Conservation (phyloP, 2,329 filamentous ascomycete genomes). For the Talaromyces sp. region DNA sequence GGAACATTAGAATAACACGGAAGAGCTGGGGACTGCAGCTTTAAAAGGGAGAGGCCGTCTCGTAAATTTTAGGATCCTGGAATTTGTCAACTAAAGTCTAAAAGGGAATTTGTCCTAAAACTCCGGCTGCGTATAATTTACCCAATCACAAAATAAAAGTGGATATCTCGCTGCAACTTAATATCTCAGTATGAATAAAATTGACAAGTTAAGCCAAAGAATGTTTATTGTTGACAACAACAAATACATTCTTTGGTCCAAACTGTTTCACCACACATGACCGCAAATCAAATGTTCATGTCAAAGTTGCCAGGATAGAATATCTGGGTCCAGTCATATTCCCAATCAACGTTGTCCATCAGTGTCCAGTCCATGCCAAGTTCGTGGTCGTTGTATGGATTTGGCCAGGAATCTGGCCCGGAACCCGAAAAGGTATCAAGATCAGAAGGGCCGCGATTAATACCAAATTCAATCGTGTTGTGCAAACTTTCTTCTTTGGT, state of each 20-base stretch:
- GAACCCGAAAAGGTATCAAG: neutral
- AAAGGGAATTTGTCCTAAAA: neutral
- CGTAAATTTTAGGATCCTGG: neutral
- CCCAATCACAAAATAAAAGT: neutral
- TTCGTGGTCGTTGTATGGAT: neutral
- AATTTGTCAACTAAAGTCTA: too few relatives aligned
- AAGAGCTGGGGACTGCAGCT: neutral
- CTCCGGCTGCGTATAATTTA: neutral
- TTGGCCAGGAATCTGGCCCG: neutral
- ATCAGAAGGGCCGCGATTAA: neutral
- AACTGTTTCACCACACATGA: neutral
- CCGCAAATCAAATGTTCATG: neutral
- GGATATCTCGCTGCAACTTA: neutral
- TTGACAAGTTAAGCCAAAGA: neutral
- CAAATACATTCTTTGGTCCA: too few relatives aligned
- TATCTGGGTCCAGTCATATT: conserved; percentile 2
- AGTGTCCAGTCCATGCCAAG: neutral
- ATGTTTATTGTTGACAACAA: neutral
- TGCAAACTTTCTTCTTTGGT: neutral
- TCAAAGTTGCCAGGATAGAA: neutral
- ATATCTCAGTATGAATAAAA: neutral
- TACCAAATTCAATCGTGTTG: neutral
- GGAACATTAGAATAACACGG: neutral
- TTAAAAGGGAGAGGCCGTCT: neutral
- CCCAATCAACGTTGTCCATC: neutral